These are phyloP conservation scores for Chlorella sp. DNA, from an alignment of 139 green algal genomes.

Conservation along the genomic window DNA sequence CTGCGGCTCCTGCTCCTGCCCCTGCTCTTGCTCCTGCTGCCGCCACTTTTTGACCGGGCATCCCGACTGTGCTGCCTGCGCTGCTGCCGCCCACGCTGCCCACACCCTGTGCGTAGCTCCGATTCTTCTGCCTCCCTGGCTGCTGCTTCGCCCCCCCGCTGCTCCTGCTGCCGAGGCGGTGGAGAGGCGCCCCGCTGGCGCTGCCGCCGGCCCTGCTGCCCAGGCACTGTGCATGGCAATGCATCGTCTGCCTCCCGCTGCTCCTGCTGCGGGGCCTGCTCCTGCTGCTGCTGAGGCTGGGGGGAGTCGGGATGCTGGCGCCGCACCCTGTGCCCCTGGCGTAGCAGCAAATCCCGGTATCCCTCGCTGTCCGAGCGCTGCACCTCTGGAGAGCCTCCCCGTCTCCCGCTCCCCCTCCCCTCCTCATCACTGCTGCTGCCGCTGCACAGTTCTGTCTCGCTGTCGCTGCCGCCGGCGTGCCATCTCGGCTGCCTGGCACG, in stretches of 20 bases:
- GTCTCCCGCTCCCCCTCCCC: too few species aligned
- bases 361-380: conserved; percentile 35
- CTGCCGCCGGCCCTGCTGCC: too few species aligned
- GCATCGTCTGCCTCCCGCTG: background rate
- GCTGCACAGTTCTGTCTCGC: background rate
- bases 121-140: background rate
- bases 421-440: background rate
- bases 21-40: background rate
- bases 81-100: too few species aligned
- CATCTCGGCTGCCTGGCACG: background rate
- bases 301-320: background rate
- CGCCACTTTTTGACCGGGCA: background rate
- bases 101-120: background rate
- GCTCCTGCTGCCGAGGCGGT: too few species aligned
- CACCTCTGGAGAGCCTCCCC: background rate
- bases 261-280: background rate
- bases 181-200: too few species aligned
- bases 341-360: conserved; percentile 14
- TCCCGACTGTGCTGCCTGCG: too few species aligned
- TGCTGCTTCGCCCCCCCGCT: too few species aligned
- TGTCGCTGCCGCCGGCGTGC: background rate
- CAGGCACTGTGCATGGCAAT: too few species aligned
- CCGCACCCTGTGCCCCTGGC: background rate
- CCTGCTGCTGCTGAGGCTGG: background rate
- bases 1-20: background rate